Base-by-base conservation (phyloP, 805 yeast genomes). In the Saccharomycopsis schoenii region DNA sequence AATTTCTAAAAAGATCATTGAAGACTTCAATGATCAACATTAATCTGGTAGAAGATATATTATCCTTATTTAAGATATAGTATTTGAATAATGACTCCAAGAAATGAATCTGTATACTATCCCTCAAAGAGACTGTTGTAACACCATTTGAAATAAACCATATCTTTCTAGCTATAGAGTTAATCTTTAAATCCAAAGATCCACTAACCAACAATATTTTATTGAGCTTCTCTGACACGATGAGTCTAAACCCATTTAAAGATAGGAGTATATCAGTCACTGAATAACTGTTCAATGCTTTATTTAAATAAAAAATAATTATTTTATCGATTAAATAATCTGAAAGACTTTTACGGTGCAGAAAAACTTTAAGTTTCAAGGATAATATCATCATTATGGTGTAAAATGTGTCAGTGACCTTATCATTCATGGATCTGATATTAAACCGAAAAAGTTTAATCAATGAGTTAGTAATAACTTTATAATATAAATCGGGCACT, bases 101-200 rank as follows among this genome's bases (percentile, higher is more conserved):
- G 37, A 61, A 61, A 8, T 12, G 9, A 10, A 15, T n/a, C 19
- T n/a, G 42, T 24, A 47, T 54, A 17, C 8, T 57, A 25, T 21
- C 15, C 54, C 39, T 42, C 24, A 14, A 14, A 17, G 21, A 21
- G 9, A 1, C 25, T 47, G 14, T 25, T 10, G 43, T 21, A 14
- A 36, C 14, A 4, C 39, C 25, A 17, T 47, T 39, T 19, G 59
- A 34, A 17, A 61, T n/a, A 25, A 39, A 60, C 65, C 65, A 62
- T 12, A 62, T 39, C 43, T 62, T 60, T 50, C 65, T 4, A 4
- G 63, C 56, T 19, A 56, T 36, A 2, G 21, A 57, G 15, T 47
- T 60, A 4, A 60, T 34, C 34, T 55, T 56, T 15, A 50, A 24
- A n/a, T 60, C 65, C 11, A 55, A 19, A 12, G 62, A 47, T 2